Evolutionary conservation across 441 rosid genomes (phyloP).

Genomic region (Theobroma grandiflorum): DNA sequence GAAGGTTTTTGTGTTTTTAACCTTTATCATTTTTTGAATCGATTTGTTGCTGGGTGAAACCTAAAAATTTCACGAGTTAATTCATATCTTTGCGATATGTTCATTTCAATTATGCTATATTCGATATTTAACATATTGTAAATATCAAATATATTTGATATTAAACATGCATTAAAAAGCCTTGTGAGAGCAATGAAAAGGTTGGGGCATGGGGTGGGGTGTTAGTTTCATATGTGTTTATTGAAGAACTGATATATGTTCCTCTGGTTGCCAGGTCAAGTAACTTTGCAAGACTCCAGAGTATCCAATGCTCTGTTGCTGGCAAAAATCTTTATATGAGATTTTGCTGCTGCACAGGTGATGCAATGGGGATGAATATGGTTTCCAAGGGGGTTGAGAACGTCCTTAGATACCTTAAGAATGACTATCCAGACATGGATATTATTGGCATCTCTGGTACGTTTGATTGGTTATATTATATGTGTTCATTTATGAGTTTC

Average conservation of each 20-base stretch:
- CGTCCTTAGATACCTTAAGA: constrained; percentile 74
- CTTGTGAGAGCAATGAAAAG: neutral
- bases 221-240: constrained; percentile 11
- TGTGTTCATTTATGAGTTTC: constrained; percentile 4
- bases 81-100: neutral
- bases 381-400: constrained; percentile 95
- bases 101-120: neutral
- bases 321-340: constrained; percentile 84
- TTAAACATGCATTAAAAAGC: constrained; percentile 1
- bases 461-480: neutral
- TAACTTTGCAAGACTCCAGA: constrained; percentile 81
- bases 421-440: constrained; percentile 87
- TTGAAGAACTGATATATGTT: constrained; percentile 20
- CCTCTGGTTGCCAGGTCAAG: constrained; percentile 74
- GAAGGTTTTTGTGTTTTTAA: neutral
- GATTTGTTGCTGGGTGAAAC: neutral
- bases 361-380: constrained; percentile 99
- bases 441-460: constrained; percentile 83
- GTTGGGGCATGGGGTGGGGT: neutral
- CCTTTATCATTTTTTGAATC: neutral
- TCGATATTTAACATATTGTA: too few species aligned
- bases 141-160: neutral
- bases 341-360: constrained; percentile 86
- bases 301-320: constrained; percentile 65
- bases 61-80: neutral